Base-by-base conservation (phyloP, 441 rosid species). In the Macaranga tanarius region DNA sequence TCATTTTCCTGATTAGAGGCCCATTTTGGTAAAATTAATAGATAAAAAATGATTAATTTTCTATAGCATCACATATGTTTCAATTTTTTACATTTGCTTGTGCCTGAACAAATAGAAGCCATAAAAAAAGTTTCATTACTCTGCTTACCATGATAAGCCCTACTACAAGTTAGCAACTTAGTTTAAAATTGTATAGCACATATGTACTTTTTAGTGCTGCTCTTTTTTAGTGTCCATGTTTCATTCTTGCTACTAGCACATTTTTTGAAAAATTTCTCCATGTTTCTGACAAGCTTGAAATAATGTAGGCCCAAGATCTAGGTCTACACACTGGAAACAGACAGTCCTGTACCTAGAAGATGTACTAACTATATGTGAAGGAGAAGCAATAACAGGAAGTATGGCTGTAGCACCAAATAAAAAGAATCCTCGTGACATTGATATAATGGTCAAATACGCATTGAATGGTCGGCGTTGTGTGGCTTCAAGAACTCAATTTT, bases 321-420 rank as follows among this genome's bases (percentile, higher is more conserved):
- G 94, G 28, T 80, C 90, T 38, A 92, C 99, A 0, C 99, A 93
- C 75, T 95, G 99, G 99, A 95, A 95, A 83, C 98, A 95, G 84
- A 95, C 99, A 0, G 94, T 95, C 4, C 64, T 93, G 38, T 95
- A 93, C 83, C 87, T 95, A 38, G 99, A 93, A 77, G 99, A 95
- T 65, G 97, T 95, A 71, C 73, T 95, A 40, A 93, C 97, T 42
- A 86, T 95, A 44, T 92, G 98, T 64, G 93, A 95, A 82, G 99
- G 97, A 26, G 99, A 95, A 84, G 82, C 92, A 5, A 52, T 95
- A 25, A 79, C 68, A 51, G 99, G 99, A 72, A 92, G 88, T 86
- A 86, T 95, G 97, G 84, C 97, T 0, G 94, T 93, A 66, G 86
- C 97, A 16, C 91, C 84, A 47, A 93, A 93, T 89, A 87, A 86